Conservation (phyloP, 2,329 filamentous ascomycete species). For the Ceratocystis smalleyi region DNA sequence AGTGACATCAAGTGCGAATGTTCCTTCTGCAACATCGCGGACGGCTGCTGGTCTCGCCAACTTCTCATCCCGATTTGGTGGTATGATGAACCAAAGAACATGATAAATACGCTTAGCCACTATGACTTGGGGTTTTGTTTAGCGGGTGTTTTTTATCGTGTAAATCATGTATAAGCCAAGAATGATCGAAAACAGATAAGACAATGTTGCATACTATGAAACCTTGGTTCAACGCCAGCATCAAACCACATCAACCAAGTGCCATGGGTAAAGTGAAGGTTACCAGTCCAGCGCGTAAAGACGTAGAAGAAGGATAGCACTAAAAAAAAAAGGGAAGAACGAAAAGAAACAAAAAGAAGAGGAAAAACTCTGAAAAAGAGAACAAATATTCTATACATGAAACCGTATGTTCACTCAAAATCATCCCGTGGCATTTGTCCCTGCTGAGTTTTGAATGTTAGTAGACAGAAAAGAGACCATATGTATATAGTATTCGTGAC, state of each 20-base stretch:
- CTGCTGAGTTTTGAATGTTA: conserved; percentile 20
- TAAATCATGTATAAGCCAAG: background rate
- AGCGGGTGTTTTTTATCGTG: background rate
- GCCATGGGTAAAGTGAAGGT: background rate
- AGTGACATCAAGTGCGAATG: conserved; percentile 40
- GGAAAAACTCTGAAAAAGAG: background rate
- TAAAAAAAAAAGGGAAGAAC: no score
- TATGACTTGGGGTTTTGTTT: background rate
- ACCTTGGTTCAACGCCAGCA: background rate
- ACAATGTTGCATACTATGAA: background rate
- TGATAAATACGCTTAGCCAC: background rate
- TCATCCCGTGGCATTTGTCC: conserved; percentile 32
- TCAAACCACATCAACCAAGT: background rate
- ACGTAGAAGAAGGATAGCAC: background rate
- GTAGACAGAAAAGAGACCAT: background rate
- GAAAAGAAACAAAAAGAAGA: background rate
- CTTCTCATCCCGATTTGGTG: conserved; percentile 61
- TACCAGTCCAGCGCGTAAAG: background rate
- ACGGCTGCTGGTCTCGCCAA: conserved; percentile 52
- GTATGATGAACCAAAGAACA: conserved; percentile 17
- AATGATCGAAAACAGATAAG: background rate
- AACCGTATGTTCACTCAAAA: conserved; percentile 26
- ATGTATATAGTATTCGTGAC: background rate
- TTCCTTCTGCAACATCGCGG: conserved; percentile 39
- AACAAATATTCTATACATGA: background rate